These are phyloP conservation scores for Incumbomyces delicatus DNA, from an alignment of 2,329 filamentous ascomycete species.

Conservation along the genomic window DNA sequence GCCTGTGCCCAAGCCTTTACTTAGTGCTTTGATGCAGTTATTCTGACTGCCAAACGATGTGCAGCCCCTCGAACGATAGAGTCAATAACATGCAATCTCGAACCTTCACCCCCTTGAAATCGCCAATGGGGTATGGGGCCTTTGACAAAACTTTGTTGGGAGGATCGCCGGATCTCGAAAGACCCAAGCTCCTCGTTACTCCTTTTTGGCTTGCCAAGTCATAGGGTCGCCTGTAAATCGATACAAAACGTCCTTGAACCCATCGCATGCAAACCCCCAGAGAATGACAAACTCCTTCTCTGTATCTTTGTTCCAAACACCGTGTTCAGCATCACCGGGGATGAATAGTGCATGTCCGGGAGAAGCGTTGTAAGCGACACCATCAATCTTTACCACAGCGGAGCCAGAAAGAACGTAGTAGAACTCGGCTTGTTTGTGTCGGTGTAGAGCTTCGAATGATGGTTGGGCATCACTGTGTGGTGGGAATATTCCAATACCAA, in stretches of 20 bases:
- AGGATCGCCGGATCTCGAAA: too few species aligned
- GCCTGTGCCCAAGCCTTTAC: too few species aligned
- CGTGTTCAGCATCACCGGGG: slow-evolving; percentile 36
- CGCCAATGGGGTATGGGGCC: too few species aligned
- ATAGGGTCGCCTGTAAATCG: slow-evolving; percentile 15
- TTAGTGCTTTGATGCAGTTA: too few species aligned
- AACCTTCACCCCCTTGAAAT: too few species aligned
- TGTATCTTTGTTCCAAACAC: slow-evolving; percentile 24
- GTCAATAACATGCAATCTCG: too few species aligned
- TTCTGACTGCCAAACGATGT: too few species aligned
- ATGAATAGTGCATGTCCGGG: slow-evolving; percentile 32
- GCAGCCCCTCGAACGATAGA: too few species aligned
- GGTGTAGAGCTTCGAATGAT: slow-evolving; percentile 21
- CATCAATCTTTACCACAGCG: slow-evolving; percentile 31
- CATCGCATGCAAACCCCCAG: slow-evolving; percentile 32
- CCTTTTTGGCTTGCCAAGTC: too few species aligned
- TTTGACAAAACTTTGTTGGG: too few species aligned
- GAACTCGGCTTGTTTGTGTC: slow-evolving; percentile 35
- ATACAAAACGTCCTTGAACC: slow-evolving; percentile 32
- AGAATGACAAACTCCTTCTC: slow-evolving; percentile 29
- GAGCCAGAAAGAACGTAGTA: slow-evolving; percentile 32
- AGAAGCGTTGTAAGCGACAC: slow-evolving; percentile 23
- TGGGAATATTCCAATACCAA: background rate
- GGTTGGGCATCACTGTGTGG: background rate
- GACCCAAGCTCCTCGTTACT: too few species aligned